phyloP scores from a whole-genome alignment of 495 filamentous ascomycete genomes.

The Mytilinidion resinicola region DNA sequence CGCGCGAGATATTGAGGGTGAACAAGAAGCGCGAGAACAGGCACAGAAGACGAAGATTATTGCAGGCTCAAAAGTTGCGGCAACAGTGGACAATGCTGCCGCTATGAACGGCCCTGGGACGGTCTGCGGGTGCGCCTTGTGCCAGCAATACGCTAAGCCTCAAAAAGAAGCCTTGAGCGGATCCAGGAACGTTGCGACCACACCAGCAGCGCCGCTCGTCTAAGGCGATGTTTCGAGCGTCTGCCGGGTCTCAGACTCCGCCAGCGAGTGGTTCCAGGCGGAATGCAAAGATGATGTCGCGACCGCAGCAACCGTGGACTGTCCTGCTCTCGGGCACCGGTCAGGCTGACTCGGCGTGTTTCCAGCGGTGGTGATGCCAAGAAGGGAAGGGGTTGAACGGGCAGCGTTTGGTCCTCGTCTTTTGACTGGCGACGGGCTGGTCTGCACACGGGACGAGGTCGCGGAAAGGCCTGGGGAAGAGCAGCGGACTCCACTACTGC shows the following conservation, averaged over 20 bases:
- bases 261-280: not conserved
- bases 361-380: not conserved
- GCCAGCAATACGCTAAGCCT: not conserved
- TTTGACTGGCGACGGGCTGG: not conserved
- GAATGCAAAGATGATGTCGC: conserved; percentile 5
- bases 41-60: not conserved
- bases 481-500: too few relatives aligned
- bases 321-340: conserved; percentile 17
- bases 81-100: not conserved
- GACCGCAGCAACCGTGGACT: conserved; percentile 19
- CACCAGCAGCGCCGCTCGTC: not conserved
- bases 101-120: conserved; percentile 6
- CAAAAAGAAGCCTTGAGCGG: not conserved
- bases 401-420: conserved; percentile 7
- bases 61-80: not conserved
- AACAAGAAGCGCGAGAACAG: not conserved
- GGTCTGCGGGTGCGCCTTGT: conserved; percentile 5
- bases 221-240: not conserved
- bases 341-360: conserved; percentile 22
- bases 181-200: conserved; percentile 1
- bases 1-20: not conserved
- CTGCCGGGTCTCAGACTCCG: not conserved
- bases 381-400: conserved; percentile 20
- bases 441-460: not conserved
- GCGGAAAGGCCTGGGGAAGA: too few relatives aligned